A percentile compares a stretch with the other conserved stretches of the same genome.
Evolutionary conservation across 768 basidiomycete species (phyloP).

Genomic region (Cystobasidiopsis lactophilus): DNA sequence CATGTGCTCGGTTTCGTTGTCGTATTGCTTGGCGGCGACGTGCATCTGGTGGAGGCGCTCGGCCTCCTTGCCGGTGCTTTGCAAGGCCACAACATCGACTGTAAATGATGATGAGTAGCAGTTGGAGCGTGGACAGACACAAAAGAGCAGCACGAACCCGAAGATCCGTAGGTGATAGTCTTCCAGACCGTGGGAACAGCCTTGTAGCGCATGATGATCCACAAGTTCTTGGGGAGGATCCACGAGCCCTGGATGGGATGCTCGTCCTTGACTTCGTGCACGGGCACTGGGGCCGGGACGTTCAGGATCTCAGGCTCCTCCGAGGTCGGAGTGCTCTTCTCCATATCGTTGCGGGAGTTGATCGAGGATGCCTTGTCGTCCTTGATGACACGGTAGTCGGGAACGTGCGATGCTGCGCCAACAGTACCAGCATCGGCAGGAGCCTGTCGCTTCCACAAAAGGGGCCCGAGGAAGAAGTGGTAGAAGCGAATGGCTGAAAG

Average conservation of each 20-base stretch:
- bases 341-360: slow-evolving; percentile 8
- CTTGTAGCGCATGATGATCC: slow-evolving; percentile 25
- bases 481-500: slow-evolving; percentile 22
- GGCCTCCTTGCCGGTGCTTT: slow-evolving; percentile 19
- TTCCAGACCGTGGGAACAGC: slow-evolving; percentile 7
- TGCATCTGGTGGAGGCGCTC: slow-evolving; percentile 24
- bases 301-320: background rate
- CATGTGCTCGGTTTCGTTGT: slow-evolving; percentile 28
- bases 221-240: slow-evolving; percentile 25
- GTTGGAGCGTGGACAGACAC: no score
- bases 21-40: slow-evolving; percentile 24
- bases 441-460: slow-evolving; percentile 25
- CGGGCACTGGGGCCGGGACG: slow-evolving; percentile 8
- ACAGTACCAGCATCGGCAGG: slow-evolving; percentile 22
- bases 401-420: slow-evolving; percentile 16
- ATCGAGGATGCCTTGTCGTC: slow-evolving; percentile 1
- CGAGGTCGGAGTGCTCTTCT: background rate
- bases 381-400: slow-evolving; percentile 23
- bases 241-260: slow-evolving; percentile 22
- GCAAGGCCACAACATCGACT: slow-evolving; percentile 24
- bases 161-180: slow-evolving; percentile 11
- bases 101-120: background rate
- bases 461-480: slow-evolving; percentile 29
- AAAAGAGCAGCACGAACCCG: no score
- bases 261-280: slow-evolving; percentile 12